A percentile compares a stretch with the other conserved stretches of the same genome.
phyloP scores from a whole-genome alignment of 2,329 filamentous ascomycete species.

The Aspergillus puulaauensis region DNA sequence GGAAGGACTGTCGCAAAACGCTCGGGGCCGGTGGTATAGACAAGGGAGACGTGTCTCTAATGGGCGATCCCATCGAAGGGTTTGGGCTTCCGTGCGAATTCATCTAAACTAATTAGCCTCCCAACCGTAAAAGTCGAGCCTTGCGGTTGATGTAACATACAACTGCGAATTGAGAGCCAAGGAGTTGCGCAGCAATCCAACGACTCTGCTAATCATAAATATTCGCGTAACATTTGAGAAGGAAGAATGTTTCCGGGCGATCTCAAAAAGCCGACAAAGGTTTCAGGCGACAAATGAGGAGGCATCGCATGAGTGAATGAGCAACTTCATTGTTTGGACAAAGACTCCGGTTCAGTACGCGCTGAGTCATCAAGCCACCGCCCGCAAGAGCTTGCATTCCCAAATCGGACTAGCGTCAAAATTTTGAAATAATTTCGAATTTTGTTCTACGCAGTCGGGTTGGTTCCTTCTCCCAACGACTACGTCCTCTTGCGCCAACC shows the following conservation, averaged over 20 bases:
- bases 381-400: conserved; percentile 20
- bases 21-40: conserved; percentile 34
- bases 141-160: conserved; percentile 4
- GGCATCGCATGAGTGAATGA: conserved; percentile 9
- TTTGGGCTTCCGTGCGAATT: conserved; percentile 47
- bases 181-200: not conserved
- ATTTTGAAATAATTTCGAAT: conserved; percentile 38
- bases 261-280: not conserved
- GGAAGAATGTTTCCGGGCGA: not conserved
- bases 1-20: conserved; percentile 38
- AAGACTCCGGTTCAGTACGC: conserved; percentile 14
- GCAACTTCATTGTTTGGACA: conserved; percentile 18
- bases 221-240: not conserved
- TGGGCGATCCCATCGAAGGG: conserved; percentile 60
- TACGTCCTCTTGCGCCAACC: conserved; percentile 14
- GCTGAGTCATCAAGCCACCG: conserved; percentile 26
- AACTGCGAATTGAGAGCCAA: not conserved
- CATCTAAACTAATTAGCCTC: conserved; percentile 28
- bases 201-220: not conserved
- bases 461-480: conserved; percentile 22
- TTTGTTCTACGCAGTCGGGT: conserved; percentile 13
- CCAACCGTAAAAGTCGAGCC: not conserved
- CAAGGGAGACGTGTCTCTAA: conserved; percentile 50
- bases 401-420: conserved; percentile 33
- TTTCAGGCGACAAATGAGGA: not conserved